Evolutionary conservation across 257 asterid genomes (phyloP), one percentile per base, ranked within the genome.

Genomic region (Nicotiana attenuata): DNA sequence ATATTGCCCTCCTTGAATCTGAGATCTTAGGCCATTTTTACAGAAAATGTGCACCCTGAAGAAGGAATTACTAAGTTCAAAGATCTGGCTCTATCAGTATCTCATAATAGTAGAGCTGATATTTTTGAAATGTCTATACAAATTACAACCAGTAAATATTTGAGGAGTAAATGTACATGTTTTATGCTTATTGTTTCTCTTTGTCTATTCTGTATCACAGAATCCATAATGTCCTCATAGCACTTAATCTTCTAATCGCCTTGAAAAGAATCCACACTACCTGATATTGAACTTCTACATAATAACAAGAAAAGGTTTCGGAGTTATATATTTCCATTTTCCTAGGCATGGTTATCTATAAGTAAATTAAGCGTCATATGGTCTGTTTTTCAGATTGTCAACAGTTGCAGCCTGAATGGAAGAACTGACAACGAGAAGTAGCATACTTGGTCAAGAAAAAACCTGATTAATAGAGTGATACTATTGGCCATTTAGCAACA

Each of bases 371-470:
- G 20, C 20, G 78, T 10, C 19, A 5, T 33, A 11, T 41, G 38
- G 22, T 41, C 60, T 61, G 50, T 28, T 52, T 41, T 15, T 57
- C 78, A 83, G 85, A 38, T 67, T 81, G 75, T 13, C 80, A 9
- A 77, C 65, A 83, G 20, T 77, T 56, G 83, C 80, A 10, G 55
- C 52, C 75, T 83, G 55, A 57, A 80, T 19, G 83, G 80, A 83
- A 66, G 76, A 83, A 56, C 65, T 31, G 83, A 83, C 16, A 66
- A 66, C 47, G 65, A 83, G 14, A 56, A 65, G 65, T 77, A 66
- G 10, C 11, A 61, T 10, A 69, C 77, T 33, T 83, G 69, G 81
- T 59, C 77, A 69, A 45, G 78, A 14, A 45, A 41, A 41, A 31
- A 71, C 50, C 75, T 65, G 75, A 65, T 65, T 15, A 29, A 31